Evolutionary conservation across 306 rosid species (phyloP).

Genomic region (Gynostemma pentaphyllum): DNA sequence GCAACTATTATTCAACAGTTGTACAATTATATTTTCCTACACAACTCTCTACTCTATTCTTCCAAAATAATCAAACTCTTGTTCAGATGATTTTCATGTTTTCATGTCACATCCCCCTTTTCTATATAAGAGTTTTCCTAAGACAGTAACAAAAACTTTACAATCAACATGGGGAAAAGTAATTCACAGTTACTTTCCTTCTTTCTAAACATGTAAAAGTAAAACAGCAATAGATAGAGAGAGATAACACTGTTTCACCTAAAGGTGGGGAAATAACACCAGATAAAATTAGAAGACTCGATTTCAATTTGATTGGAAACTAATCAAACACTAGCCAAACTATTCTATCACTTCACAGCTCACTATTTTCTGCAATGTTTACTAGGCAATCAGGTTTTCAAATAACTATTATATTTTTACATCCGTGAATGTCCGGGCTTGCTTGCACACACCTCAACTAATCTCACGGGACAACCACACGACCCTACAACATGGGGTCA

Average conservation of each 20-base stretch:
- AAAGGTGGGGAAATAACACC: background rate
- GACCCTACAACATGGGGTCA: too few species aligned
- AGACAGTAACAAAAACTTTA: background rate
- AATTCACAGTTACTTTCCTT: background rate
- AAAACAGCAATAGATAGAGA: too few species aligned
- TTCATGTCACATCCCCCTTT: constrained; percentile 4
- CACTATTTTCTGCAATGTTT: background rate
- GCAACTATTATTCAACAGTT: constrained; percentile 1
- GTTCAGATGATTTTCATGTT: constrained; percentile 2
- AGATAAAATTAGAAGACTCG: background rate
- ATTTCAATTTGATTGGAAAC: background rate
- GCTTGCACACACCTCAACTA: too few species aligned
- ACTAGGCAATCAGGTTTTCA: background rate
- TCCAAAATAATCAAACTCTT: background rate
- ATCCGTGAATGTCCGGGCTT: too few species aligned
- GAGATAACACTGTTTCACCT: too few species aligned
- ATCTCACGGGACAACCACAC: too few species aligned
- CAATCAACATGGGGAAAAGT: constrained; percentile 2
- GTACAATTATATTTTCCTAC: too few species aligned
- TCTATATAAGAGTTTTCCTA: background rate
- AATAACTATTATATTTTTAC: background rate
- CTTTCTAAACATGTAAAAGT: constrained; percentile 1
- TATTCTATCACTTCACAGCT: background rate
- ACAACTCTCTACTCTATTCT: background rate
- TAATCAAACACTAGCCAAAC: background rate